These are phyloP conservation scores for Mucor indicus DNA, from an alignment of 371 early-diverging fungal genomes.

Conservation along the genomic window DNA sequence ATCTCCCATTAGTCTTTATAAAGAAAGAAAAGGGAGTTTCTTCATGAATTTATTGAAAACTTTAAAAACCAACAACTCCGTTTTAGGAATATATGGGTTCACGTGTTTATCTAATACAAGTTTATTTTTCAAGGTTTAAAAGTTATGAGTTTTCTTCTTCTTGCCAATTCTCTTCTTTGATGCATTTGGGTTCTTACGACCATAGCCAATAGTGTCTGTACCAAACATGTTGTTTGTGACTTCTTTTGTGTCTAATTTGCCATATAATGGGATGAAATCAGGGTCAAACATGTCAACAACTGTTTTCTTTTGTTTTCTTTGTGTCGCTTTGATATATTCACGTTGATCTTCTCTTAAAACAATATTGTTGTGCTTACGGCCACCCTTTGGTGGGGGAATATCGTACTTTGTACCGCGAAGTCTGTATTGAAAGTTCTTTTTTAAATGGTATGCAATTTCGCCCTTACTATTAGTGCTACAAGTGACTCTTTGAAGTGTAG, in stretches of 20 bases:
- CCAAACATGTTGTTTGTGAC: slow-evolving; percentile 60
- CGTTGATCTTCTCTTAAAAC: slow-evolving; percentile 92
- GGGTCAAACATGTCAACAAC: slow-evolving; percentile 71
- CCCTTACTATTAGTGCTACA: slow-evolving; percentile 81
- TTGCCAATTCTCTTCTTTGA: slow-evolving; percentile 52
- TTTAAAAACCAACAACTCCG: too few species aligned
- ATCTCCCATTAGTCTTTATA: slow-evolving; percentile 10
- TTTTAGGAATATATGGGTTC: too few species aligned
- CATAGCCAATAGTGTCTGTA: slow-evolving; percentile 78
- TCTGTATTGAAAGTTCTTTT: slow-evolving; percentile 88
- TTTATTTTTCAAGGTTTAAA: too few species aligned
- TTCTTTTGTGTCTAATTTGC: slow-evolving; percentile 46
- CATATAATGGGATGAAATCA: slow-evolving; percentile 68
- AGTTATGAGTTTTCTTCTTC: slow-evolving; percentile 38
- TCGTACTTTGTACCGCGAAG: slow-evolving; percentile 87
- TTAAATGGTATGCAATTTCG: slow-evolving; percentile 76
- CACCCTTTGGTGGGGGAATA: slow-evolving; percentile 84
- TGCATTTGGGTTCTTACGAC: slow-evolving; percentile 86
- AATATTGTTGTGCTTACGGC: slow-evolving; percentile 72
- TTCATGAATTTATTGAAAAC: too few species aligned
- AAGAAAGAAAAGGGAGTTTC: neutral
- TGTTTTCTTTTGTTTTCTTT: slow-evolving; percentile 53
- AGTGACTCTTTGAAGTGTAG: slow-evolving; percentile 84
- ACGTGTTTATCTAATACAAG: too few species aligned
- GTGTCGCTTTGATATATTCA: slow-evolving; percentile 68